These are phyloP conservation scores for Talaromyces trachyspermus DNA, from an alignment of 495 filamentous ascomycete genomes.

Conservation along the genomic window DNA sequence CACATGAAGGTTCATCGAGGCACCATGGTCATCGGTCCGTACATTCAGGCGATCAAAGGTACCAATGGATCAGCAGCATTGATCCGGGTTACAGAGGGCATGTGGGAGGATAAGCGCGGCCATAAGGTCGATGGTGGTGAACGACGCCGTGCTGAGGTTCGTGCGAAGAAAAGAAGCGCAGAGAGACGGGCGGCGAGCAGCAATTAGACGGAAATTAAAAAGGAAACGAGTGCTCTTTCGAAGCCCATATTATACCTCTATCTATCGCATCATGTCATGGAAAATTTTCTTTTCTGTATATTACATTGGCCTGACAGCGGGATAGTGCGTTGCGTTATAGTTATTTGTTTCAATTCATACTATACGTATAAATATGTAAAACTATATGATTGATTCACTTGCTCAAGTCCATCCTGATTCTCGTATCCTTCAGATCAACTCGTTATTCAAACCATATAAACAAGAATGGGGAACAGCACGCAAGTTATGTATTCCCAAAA, in stretches of 20 bases:
- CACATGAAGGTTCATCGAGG: constrained; percentile 60
- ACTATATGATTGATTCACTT: no score
- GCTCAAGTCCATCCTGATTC: no score
- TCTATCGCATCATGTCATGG: not conserved
- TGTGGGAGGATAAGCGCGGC: constrained; percentile 81
- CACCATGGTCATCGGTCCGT: constrained; percentile 61
- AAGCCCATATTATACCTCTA: not conserved
- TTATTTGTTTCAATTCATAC: constrained; percentile 7
- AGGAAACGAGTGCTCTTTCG: no score
- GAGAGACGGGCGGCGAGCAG: constrained; percentile 38
- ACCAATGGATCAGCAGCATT: constrained; percentile 50
- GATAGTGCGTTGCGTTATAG: not conserved
- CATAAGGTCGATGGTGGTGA: constrained; percentile 96
- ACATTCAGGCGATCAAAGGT: constrained; percentile 57
- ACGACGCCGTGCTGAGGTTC: constrained; percentile 74
- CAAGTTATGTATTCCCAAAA: no score
- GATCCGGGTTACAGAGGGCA: constrained; percentile 66
- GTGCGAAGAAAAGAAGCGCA: constrained; percentile 55
- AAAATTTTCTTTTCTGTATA: constrained; percentile 6
- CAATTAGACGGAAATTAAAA: no score
- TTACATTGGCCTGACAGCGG: constrained; percentile 7
- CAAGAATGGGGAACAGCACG: no score
- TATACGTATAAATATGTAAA: constrained; percentile 13
- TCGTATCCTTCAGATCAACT: no score
- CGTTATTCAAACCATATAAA: no score